Evolutionary conservation across 2,329 filamentous ascomycete genomes (phyloP).

Genomic region (Fusarium redolens): DNA sequence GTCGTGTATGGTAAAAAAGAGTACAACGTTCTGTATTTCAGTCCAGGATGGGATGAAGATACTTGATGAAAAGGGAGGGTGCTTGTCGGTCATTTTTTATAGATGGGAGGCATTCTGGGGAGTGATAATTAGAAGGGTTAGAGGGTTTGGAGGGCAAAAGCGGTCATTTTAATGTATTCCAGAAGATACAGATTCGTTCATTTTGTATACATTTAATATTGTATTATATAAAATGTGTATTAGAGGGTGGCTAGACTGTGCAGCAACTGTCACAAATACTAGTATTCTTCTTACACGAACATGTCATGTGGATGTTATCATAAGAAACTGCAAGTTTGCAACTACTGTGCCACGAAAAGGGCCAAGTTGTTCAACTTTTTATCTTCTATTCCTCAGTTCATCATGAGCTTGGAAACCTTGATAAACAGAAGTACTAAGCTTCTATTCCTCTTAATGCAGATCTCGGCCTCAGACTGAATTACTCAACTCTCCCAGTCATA

Average conservation of each 20-base stretch:
- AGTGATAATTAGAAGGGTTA: conserved; percentile 7
- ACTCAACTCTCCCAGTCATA: conserved; percentile 42
- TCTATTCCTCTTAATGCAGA: too few species aligned
- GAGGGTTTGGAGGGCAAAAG: neutral
- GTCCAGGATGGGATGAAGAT: conserved; percentile 6
- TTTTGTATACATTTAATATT: neutral
- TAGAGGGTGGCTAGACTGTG: neutral
- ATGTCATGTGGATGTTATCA: neutral
- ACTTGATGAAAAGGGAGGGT: neutral
- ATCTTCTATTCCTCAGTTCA: neutral
- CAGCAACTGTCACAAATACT: neutral
- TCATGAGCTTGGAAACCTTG: too few species aligned
- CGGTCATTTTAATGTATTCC: neutral
- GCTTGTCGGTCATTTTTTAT: conserved; percentile 18
- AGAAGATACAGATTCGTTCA: neutral
- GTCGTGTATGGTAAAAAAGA: conserved; percentile 17
- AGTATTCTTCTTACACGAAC: neutral
- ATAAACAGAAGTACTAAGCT: too few species aligned
- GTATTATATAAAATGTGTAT: conserved; percentile 6
- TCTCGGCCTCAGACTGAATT: neutral
- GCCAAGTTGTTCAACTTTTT: neutral
- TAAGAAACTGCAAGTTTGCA: neutral
- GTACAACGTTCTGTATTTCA: conserved; percentile 7
- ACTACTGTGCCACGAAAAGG: too few species aligned
- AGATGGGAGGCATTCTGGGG: neutral